Base-by-base conservation (phyloP, 495 filamentous ascomycete species). In the Aspergillus nanangensis region DNA sequence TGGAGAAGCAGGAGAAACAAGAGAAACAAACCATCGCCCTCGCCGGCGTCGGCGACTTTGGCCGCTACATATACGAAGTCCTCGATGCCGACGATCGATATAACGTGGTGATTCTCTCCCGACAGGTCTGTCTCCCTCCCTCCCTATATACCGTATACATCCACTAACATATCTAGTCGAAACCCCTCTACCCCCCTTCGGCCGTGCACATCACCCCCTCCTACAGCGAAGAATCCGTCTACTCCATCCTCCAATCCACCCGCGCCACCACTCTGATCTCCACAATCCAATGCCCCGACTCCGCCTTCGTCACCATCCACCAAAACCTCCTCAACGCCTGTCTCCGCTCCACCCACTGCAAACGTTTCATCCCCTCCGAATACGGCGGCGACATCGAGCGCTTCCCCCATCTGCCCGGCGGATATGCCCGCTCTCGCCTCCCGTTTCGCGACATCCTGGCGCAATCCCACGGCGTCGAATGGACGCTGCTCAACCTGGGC, bases 301-400 rank as follows among this genome's bases (percentile, higher is more conserved):
- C 11, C 15, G 19, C 3, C 36, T 55, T 31, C 40, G 9, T 41
- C 39, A 15, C 24, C 4, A 25, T 45, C 17, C 56, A 53, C 44
- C 19, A 8, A 0, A 19, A 33, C 36, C 14, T 62, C 2, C n/a
- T 62, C 2, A 14, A 36, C 11, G 56, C 58, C 0, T 65, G 58
- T 27, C 19, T 44, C 10, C 13, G 5, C 8, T 41, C 29, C 18
- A 11, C 18, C 1, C 20, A 19, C 8, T 62, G 54, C 56, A 60
- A 60, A 14, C 56, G 58, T 14, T 39, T 64, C 15, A 60, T 66
- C 23, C 58, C 58, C 3, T 57, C 50, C 4, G 61, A 60, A 18
- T 64, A 25, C 24, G 50, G 33, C 3, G 61, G 61, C 15, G 41
- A 64, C 27, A 14, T 48, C 10, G 58, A 64, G 19, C 8, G 19